phyloP scores from a whole-genome alignment of 495 filamentous ascomycete species.

The Neurospora tetrasperma region DNA sequence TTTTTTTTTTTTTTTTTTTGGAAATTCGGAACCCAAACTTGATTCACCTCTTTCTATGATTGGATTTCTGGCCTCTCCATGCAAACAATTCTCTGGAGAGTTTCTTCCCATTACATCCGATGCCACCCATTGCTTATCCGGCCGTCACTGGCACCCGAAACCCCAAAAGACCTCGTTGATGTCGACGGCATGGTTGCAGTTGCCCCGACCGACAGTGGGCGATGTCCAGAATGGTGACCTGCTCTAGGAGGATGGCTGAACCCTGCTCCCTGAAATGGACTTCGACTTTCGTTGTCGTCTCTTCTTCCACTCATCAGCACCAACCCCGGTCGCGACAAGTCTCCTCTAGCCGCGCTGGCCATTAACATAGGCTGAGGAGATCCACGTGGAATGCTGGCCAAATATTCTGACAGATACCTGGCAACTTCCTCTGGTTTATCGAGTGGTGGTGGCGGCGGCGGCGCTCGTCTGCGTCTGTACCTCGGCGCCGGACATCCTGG shows the following conservation, averaged over 20 bases:
- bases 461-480: slow-evolving; percentile 10
- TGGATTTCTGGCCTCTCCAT: not conserved
- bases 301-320: not conserved
- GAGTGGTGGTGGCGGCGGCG: slow-evolving; percentile 3
- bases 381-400: slow-evolving; percentile 6
- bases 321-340: not conserved
- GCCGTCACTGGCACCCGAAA: not conserved
- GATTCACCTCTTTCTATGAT: too few species aligned
- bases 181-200: not conserved
- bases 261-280: not conserved
- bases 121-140: not conserved
- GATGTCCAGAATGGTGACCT: not conserved
- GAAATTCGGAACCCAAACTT: too few species aligned
- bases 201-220: not conserved
- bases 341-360: not conserved
- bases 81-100: not conserved
- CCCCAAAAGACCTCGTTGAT: not conserved
- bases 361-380: slow-evolving; percentile 1
- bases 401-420: slow-evolving; percentile 7
- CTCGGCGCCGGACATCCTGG: slow-evolving; percentile 5
- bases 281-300: not conserved
- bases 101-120: not conserved
- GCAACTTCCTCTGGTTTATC: not conserved
- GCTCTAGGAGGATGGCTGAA: not conserved
- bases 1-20: too few species aligned